phyloP scores from a whole-genome alignment of 805 yeast species.

The Candida parachauliodes region DNA sequence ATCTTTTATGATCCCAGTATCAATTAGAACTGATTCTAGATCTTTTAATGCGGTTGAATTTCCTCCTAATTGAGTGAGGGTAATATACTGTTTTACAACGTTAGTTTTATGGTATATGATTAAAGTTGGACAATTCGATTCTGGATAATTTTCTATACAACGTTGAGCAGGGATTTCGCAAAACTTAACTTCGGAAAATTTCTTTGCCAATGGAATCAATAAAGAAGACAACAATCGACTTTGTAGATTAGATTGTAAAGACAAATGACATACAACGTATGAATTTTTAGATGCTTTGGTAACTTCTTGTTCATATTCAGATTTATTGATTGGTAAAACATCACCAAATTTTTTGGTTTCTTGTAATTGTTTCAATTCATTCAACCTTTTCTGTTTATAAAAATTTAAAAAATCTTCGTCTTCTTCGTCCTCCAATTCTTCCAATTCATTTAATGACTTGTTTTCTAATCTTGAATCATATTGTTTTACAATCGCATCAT shows the following conservation, averaged over 20 bases:
- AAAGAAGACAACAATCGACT: slow-evolving; percentile 65
- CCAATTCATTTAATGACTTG: slow-evolving; percentile 75
- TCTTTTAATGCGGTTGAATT: slow-evolving; percentile 67
- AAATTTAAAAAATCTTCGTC: slow-evolving; percentile 82
- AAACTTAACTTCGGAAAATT: slow-evolving; percentile 79
- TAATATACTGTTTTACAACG: slow-evolving; percentile 76
- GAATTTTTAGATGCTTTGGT: slow-evolving; percentile 69
- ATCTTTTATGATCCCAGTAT: slow-evolving; percentile 59
- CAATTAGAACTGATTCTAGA: slow-evolving; percentile 68
- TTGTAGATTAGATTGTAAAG: slow-evolving; percentile 65
- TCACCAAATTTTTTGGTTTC: slow-evolving; percentile 64
- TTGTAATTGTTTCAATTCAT: slow-evolving; percentile 63
- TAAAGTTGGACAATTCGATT: slow-evolving; percentile 84
- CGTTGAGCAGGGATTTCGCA: slow-evolving; percentile 89
- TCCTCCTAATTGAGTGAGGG: slow-evolving; percentile 82
- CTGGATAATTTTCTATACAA: slow-evolving; percentile 92
- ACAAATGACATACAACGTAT: slow-evolving; percentile 77
- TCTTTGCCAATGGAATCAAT: slow-evolving; percentile 55
- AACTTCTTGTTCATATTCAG: slow-evolving; percentile 82
- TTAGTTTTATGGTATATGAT: slow-evolving; percentile 75
- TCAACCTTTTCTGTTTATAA: slow-evolving; percentile 74
- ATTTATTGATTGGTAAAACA: slow-evolving; percentile 75
- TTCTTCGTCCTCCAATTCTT: slow-evolving; percentile 86
- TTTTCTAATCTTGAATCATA: slow-evolving; percentile 80
- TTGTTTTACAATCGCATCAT: slow-evolving; percentile 73